These are phyloP conservation scores for Vaucheria bursata DNA, from an alignment of 352 stramenopile genomes.

Conservation along the genomic window DNA sequence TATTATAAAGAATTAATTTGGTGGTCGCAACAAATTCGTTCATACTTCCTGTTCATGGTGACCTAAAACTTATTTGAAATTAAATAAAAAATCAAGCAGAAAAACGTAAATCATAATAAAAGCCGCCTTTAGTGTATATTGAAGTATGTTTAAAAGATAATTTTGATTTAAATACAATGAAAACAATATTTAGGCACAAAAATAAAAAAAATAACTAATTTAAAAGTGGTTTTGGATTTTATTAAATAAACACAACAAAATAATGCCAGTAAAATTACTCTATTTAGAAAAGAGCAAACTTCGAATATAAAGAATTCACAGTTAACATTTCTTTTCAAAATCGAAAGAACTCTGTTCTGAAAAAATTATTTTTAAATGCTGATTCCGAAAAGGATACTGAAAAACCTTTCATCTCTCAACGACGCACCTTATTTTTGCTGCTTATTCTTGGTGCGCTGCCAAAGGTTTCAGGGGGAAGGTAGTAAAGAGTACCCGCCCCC, in stretches of 20 bases:
- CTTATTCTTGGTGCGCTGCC: neutral
- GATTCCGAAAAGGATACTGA: neutral
- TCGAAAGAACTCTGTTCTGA: neutral
- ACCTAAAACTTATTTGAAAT: too few relatives aligned
- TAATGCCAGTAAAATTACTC: neutral
- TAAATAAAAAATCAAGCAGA: too few relatives aligned
- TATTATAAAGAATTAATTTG: too few relatives aligned
- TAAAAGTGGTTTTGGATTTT: neutral
- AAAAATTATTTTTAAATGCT: neutral
- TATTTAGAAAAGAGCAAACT: neutral
- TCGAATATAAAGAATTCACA: neutral
- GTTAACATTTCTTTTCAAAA: neutral
- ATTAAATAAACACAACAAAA: neutral
- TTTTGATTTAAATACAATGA: too few relatives aligned
- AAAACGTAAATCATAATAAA: too few relatives aligned
- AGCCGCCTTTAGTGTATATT: too few relatives aligned
- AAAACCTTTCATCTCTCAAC: neutral
- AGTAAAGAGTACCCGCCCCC: conserved; percentile 65
- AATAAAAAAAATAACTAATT: too few relatives aligned
- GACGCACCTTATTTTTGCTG: neutral
- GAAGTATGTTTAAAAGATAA: too few relatives aligned
- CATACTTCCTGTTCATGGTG: too few relatives aligned
- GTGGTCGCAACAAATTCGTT: too few relatives aligned
- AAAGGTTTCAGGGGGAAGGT: neutral
- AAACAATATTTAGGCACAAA: too few relatives aligned